Evolutionary conservation across 2,329 filamentous ascomycete genomes (phyloP).

Genomic region (Aspergillus nomiae): DNA sequence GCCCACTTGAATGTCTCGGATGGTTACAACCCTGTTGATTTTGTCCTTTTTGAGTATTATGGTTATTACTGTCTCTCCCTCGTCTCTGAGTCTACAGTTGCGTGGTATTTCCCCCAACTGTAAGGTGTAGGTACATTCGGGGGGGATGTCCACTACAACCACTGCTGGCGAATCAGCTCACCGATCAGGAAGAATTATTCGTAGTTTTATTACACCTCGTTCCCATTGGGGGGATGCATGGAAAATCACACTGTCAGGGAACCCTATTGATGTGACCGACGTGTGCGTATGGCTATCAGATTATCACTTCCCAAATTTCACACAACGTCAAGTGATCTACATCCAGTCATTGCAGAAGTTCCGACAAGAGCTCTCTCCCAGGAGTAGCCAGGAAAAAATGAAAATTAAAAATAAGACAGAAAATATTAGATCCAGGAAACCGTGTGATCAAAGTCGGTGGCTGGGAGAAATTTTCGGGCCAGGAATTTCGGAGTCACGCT

Average conservation of each 20-base stretch:
- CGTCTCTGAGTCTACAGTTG: not conserved
- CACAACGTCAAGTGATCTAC: constrained; percentile 6
- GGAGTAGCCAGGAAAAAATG: not conserved
- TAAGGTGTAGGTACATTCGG: not conserved
- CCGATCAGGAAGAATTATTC: not conserved
- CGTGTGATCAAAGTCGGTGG: constrained; percentile 20
- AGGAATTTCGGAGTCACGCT: constrained; percentile 7
- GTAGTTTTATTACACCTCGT: not conserved
- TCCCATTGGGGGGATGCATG: not conserved
- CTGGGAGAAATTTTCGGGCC: constrained; percentile 12
- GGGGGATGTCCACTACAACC: not conserved
- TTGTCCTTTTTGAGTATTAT: not conserved
- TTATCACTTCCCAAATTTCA: constrained; percentile 1
- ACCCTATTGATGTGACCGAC: not conserved
- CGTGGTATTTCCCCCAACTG: not conserved
- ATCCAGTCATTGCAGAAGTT: not conserved
- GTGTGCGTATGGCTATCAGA: constrained; percentile 1
- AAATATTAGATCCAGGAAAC: not conserved
- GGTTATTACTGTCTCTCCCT: not conserved
- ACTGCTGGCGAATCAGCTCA: not conserved
- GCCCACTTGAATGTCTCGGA: not conserved
- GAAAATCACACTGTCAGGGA: not conserved
- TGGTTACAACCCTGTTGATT: not conserved
- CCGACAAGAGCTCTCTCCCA: not conserved
- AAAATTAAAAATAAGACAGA: not conserved